A percentile compares a stretch with the other conserved stretches of the same genome.
phyloP scores from a whole-genome alignment of 192 early-diverging fungal species.

The Jimgerdemannia lactiflua region DNA sequence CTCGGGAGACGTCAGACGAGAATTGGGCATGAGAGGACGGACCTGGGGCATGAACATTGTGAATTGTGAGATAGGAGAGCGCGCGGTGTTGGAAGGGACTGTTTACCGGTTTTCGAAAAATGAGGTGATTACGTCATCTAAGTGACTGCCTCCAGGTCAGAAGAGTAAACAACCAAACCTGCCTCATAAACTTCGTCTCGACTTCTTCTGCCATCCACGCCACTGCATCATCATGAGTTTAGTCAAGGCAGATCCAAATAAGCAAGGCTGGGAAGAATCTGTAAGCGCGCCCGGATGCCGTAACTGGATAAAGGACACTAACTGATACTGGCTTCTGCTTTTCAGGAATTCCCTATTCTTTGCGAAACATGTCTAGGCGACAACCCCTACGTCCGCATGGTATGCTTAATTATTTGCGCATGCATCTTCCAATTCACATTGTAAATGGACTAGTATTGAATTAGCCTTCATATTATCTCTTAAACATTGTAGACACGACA shows the following conservation, averaged over 20 bases:
- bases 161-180: background rate
- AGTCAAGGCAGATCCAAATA: conserved; percentile 56
- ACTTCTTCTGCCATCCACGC: background rate
- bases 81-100: background rate
- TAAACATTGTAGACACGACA: conserved; percentile 55
- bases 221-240: conserved; percentile 27
- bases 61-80: background rate
- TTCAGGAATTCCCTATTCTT: conserved; percentile 78
- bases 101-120: background rate
- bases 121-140: background rate
- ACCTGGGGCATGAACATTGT: background rate
- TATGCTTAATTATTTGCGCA: conserved; percentile 26
- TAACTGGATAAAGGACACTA: background rate
- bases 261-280: conserved; percentile 61
- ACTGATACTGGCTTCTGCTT: background rate
- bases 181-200: too few relatives aligned
- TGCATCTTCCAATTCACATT: background rate
- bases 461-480: too few relatives aligned
- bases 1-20: background rate
- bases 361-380: conserved; percentile 98
- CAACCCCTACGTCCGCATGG: conserved; percentile 99
- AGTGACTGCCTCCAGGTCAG: background rate
- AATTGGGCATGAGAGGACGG: background rate
- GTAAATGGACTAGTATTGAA: background rate
- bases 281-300: conserved; percentile 19